Conservation (phyloP, 371 early-diverging fungal genomes). For the Mycotypha africana region DNA sequence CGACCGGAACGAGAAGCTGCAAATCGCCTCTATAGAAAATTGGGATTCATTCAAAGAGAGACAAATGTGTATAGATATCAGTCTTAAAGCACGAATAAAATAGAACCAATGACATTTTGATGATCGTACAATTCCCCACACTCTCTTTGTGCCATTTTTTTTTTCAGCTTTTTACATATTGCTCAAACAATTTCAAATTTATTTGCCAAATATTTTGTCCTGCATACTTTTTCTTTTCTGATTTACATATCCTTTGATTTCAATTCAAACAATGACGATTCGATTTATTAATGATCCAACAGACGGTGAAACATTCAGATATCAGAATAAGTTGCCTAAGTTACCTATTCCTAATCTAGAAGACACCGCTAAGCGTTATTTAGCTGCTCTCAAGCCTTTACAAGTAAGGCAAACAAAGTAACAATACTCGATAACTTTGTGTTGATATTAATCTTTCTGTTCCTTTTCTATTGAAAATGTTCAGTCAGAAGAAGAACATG, state of each 20-base stretch:
- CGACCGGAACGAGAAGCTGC: constrained; percentile 39
- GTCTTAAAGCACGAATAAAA: constrained; percentile 8
- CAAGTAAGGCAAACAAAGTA: constrained; percentile 41
- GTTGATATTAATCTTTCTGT: too few relatives aligned
- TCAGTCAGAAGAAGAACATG: constrained; percentile 57
- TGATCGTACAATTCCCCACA: constrained; percentile 13
- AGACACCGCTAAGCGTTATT: constrained; percentile 74
- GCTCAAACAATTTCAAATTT: too few relatives aligned
- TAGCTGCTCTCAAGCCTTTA: constrained; percentile 73
- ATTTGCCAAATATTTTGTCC: too few relatives aligned
- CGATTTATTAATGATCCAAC: constrained; percentile 8
- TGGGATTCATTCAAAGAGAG: constrained; percentile 40
- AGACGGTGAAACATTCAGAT: constrained; percentile 39
- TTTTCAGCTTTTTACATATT: too few relatives aligned
- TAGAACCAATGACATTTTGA: background rate
- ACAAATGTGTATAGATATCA: constrained; percentile 42
- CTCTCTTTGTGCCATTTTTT: constrained; percentile 1
- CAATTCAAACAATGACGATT: constrained; percentile 8
- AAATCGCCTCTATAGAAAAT: constrained; percentile 35
- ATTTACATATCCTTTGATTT: background rate
- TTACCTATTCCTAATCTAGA: constrained; percentile 86
- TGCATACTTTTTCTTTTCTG: constrained; percentile 2
- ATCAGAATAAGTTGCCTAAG: constrained; percentile 62
- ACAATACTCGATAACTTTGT: too few relatives aligned
- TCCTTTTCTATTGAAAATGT: too few relatives aligned